Evolutionary conservation across 1,284 basidiomycete species (phyloP), one percentile per base, ranked within the genome.

Genomic region (Moesziomyces sp.): DNA sequence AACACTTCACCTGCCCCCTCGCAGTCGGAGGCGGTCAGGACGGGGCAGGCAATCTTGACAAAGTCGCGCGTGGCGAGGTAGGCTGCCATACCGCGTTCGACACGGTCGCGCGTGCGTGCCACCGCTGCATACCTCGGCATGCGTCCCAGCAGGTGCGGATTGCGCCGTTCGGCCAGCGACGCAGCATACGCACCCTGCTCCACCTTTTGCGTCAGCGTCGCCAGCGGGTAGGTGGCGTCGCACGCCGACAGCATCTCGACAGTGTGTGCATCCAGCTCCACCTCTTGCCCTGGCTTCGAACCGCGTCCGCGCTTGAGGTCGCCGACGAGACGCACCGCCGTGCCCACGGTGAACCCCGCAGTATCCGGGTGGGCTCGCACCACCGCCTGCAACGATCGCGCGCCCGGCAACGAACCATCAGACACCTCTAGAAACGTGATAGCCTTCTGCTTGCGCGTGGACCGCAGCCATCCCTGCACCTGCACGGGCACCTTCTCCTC

Each of bases 1-100:
- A 99, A 99, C 1, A 92, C 90, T 85, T 98, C 94, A 19, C 97
- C 96, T 4, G 92, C 95, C n/a, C 96, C 97, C 86, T 99, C 96
- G 74, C 94, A 96, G 84, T 99, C 97, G 71, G 90, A 93, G 9
- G 90, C 89, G 0, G 96, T 98, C 42, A 97, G 86, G 46, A 98
- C 88, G 0, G 97, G 96, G 0, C 94, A 91, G 75, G 96, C 91
- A 18, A 89, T 87, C 77, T 92, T 90, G 48, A 88, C 86, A 83
- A 97, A 98, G 33, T 90, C 92, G 85, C 92, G 23, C 11, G 3
- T 4, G 0, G 47, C 14, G 16, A 70, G 40, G 14, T 43, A 80
- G 6, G 43, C 21, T 4, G 58, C 33, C 56, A 82, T 66, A 5
- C 67, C 75, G 1, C 16, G 6, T 42, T 79, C 79, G 18, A 79